phyloP scores from a whole-genome alignment of 2,329 filamentous ascomycete genomes.

The Colletotrichum simmondsii region DNA sequence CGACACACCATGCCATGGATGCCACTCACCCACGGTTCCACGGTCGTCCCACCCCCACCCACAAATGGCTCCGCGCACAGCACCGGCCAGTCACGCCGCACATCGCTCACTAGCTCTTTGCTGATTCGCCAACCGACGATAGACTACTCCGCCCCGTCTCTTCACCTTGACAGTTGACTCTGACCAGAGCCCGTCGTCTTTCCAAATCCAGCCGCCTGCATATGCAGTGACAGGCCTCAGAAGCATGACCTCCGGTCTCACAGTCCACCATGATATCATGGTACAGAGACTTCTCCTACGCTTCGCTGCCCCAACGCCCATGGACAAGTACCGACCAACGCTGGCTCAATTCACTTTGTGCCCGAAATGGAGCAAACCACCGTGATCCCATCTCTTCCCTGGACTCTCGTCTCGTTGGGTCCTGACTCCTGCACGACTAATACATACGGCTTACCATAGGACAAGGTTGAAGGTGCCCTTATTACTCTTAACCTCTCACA shows the following conservation, averaged over 20 bases:
- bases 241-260: slow-evolving; percentile 19
- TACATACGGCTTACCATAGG: neutral
- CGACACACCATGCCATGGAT: slow-evolving; percentile 9
- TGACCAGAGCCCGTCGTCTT: slow-evolving; percentile 18
- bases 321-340: slow-evolving; percentile 29
- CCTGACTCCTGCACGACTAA: neutral
- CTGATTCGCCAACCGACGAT: slow-evolving; percentile 1
- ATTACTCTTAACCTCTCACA: too few relatives aligned
- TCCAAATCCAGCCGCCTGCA: slow-evolving; percentile 31
- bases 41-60: neutral
- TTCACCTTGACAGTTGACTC: neutral
- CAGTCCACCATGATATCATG: slow-evolving; percentile 35
- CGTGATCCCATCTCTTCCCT: slow-evolving; percentile 14
- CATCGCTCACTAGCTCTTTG: slow-evolving; percentile 3
- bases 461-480: neutral
- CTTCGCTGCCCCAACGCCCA: slow-evolving; percentile 10
- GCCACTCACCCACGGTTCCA: too few relatives aligned
- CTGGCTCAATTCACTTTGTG: slow-evolving; percentile 16
- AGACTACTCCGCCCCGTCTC: slow-evolving; percentile 1
- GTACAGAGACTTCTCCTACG: slow-evolving; percentile 17
- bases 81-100: slow-evolving; percentile 5
- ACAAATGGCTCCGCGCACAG: slow-evolving; percentile 16
- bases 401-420: neutral
- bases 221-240: slow-evolving; percentile 30
- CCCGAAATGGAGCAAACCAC: slow-evolving; percentile 19